Percentiles rank a stretch among this genome's conserved stretches.
These are phyloP conservation scores for Panicum hallii DNA, from an alignment of 202 grass and related monocot genomes.

Conservation along the genomic window DNA sequence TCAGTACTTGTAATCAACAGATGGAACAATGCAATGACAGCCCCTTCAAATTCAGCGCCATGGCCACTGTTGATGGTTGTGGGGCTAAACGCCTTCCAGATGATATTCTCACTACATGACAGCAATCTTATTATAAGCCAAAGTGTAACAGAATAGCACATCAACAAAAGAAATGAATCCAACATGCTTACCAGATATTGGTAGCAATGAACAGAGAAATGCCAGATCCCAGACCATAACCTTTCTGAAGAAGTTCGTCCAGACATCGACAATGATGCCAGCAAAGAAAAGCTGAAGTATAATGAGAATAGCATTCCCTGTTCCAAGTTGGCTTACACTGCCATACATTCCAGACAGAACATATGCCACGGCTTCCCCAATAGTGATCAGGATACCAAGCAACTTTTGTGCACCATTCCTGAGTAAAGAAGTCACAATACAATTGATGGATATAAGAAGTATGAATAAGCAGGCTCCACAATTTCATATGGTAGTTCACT, in stretches of 20 bases:
- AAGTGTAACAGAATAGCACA: constrained; percentile 18
- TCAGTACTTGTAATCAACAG: constrained; percentile 83
- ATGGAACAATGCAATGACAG: constrained; percentile 85
- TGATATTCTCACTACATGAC: constrained; percentile 79
- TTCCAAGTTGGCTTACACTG: constrained; percentile 81
- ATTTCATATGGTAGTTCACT: not conserved
- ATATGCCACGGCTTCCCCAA: constrained; percentile 82
- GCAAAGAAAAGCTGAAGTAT: constrained; percentile 96
- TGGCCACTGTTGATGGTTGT: constrained; percentile 88
- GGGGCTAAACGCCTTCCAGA: constrained; percentile 95
- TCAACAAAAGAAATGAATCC: constrained; percentile 15
- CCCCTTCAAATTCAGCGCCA: constrained; percentile 89
- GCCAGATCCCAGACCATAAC: constrained; percentile 94
- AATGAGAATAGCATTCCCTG: constrained; percentile 87
- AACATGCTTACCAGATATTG: constrained; percentile 74
- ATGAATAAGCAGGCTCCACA: not conserved
- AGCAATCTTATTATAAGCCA: constrained; percentile 37
- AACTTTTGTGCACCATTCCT: constrained; percentile 91
- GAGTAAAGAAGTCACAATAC: constrained; percentile 38
- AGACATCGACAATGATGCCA: constrained; percentile 87
- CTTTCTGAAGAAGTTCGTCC: constrained; percentile 93
- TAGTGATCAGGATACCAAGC: constrained; percentile 81
- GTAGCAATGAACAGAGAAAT: constrained; percentile 94
- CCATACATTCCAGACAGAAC: constrained; percentile 91
- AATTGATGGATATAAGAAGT: not conserved